Base-by-base conservation (phyloP, 1,284 basidiomycete species). In the Pholiota adiposa region DNA sequence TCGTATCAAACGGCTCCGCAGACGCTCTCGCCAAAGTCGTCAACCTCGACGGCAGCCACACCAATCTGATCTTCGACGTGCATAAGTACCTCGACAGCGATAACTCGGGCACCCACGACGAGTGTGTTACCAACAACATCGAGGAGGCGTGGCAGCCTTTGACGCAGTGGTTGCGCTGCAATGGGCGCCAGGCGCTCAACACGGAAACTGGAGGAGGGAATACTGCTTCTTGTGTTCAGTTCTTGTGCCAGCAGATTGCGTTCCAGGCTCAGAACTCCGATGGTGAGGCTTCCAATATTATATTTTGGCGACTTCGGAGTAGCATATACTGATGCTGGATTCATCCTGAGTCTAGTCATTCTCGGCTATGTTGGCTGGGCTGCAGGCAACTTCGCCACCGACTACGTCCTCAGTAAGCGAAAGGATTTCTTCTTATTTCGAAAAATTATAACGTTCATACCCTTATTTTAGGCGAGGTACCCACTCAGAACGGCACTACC, bases 81-180 rank as follows among this genome's bases (percentile, higher is more conserved):
- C 85, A 88, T 77, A 83, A 85, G 68, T 88, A 87, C 73, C 80
- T 87, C 58, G 87, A 88, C 69, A 73, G 69, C 31, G 84, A 86
- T 65, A 83, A 81, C 67, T 82, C 72, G 63, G 77, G 81, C 27
- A 76, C 73, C 8, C 66, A 75, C 44, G 72, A 69, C 4, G 76
- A 80, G 54, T 80, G 82, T 54, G 77, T 77, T 43, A 85, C 79
- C 2, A 80, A 82, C 69, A 83, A 85, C 72, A 84, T 84, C 58
- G 76, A 79, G 36, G 72, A 73, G 41, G 73, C 79, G 6, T 82
- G 83, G 78, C 70, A 66, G 9, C 79, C 80, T 19, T 77, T 88
- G 34, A 76, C 78, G 5, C 67, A 73, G 36, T 87, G 81, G 79
- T 76, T 88, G 8, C 73, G 80, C 31, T 69, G 69, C 56, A 79